phyloP scores from a whole-genome alignment of 2,329 filamentous ascomycete species.

The Ceratocystis diversiconidia region DNA sequence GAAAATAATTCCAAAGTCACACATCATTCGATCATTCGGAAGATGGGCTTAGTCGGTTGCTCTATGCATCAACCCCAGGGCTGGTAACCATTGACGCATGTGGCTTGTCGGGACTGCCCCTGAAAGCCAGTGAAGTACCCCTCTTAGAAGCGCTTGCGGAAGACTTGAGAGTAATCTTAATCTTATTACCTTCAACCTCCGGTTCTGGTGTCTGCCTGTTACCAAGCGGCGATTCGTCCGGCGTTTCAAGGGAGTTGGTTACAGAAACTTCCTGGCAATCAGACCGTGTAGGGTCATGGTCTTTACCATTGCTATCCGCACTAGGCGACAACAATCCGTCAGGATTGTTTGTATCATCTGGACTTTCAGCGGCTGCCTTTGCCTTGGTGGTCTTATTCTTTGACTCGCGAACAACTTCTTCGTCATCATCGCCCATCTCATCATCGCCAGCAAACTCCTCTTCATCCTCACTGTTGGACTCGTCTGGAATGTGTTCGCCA shows the following conservation, averaged over 20 bases:
- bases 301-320: conserved; percentile 11
- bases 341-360: conserved; percentile 18
- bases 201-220: conserved; percentile 9
- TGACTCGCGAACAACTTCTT: conserved; percentile 28
- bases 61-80: conserved; percentile 22
- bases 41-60: background rate
- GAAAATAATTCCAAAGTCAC: background rate
- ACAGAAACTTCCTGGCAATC: conserved; percentile 11
- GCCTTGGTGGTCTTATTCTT: conserved; percentile 26
- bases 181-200: conserved; percentile 7
- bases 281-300: background rate
- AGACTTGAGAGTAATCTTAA: conserved; percentile 18
- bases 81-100: conserved; percentile 25
- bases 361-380: conserved; percentile 43
- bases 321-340: conserved; percentile 15
- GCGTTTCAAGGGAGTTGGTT: conserved; percentile 12
- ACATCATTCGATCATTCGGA: background rate
- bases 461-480: conserved; percentile 39
- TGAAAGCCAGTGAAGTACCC: conserved; percentile 40
- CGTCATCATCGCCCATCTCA: conserved; percentile 40
- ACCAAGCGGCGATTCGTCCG: conserved; percentile 15
- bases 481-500: conserved; percentile 50
- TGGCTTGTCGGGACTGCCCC: conserved; percentile 47
- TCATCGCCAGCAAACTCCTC: conserved; percentile 45
- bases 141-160: conserved; percentile 23